phyloP scores from a whole-genome alignment of 345 rosid species.

The Mercurialis annua region DNA sequence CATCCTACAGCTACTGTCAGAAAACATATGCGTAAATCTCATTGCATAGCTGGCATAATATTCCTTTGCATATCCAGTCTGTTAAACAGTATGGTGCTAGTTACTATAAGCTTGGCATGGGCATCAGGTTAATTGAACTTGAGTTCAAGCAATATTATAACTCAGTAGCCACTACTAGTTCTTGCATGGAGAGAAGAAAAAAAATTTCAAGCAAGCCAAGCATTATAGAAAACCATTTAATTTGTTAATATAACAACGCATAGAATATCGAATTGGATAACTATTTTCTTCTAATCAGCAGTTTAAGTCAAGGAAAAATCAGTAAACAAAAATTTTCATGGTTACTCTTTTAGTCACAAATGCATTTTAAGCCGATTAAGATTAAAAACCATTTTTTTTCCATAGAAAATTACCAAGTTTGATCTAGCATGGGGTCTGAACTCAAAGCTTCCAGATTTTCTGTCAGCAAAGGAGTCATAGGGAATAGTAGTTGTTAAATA shows the following conservation, averaged over 20 bases:
- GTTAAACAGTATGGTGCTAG: background rate
- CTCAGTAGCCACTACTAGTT: background rate
- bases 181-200: background rate
- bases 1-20: too few species aligned
- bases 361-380: background rate
- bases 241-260: background rate
- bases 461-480: conserved; percentile 43
- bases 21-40: too few species aligned
- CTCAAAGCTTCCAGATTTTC: conserved; percentile 58
- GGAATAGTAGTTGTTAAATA: conserved; percentile 37
- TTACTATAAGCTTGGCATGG: background rate
- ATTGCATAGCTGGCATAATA: too few species aligned
- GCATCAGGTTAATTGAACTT: background rate
- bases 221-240: background rate
- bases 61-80: background rate
- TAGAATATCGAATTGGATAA: background rate
- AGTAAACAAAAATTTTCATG: background rate
- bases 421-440: conserved; percentile 67
- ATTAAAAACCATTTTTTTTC: background rate
- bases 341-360: background rate
- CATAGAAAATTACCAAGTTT: conserved; percentile 56
- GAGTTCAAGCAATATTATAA: background rate
- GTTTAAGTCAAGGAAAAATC: background rate
- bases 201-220: background rate
- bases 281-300: background rate